A percentile compares a stretch with the other conserved stretches of the same genome.
Conservation (phyloP, 257 asterid species). For the Cynanchum wilfordii region DNA sequence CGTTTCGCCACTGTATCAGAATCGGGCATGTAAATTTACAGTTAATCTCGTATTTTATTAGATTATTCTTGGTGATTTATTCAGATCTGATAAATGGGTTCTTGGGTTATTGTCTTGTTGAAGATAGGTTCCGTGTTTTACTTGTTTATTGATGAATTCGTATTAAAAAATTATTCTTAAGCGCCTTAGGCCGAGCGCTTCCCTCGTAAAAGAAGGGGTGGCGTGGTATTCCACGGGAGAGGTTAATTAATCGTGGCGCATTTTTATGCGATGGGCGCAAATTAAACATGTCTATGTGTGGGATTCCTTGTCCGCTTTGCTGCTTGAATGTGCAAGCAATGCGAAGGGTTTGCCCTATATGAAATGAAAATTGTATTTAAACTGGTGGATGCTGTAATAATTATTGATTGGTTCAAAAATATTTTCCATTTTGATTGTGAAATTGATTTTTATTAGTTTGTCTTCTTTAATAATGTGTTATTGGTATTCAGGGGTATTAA, state of each 20-base stretch:
- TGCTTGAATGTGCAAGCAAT: conserved; percentile 17
- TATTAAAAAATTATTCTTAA: neutral
- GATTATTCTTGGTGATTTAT: neutral
- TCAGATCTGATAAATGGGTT: conserved; percentile 17
- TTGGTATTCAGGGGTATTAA: neutral
- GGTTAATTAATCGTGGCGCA: conserved; percentile 65
- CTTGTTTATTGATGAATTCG: neutral
- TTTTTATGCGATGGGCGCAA: conserved; percentile 65
- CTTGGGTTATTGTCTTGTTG: neutral
- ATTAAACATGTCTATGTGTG: conserved; percentile 9
- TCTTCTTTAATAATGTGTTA: no score
- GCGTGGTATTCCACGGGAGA: conserved; percentile 81
- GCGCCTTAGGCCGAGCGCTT: conserved; percentile 88
- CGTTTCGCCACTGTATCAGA: neutral
- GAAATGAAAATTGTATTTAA: neutral
- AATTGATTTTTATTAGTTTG: no score
- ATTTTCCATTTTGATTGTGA: neutral
- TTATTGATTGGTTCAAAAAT: neutral
- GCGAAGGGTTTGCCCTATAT: conserved; percentile 22
- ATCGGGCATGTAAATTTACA: neutral
- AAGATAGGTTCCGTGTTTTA: neutral
- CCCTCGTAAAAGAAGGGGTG: conserved; percentile 55
- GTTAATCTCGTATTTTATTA: neutral
- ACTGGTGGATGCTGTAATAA: neutral
- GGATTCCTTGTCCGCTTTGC: conserved; percentile 12